Conservation (phyloP, 176 grass and related monocot species). For the Eleusine indica region DNA sequence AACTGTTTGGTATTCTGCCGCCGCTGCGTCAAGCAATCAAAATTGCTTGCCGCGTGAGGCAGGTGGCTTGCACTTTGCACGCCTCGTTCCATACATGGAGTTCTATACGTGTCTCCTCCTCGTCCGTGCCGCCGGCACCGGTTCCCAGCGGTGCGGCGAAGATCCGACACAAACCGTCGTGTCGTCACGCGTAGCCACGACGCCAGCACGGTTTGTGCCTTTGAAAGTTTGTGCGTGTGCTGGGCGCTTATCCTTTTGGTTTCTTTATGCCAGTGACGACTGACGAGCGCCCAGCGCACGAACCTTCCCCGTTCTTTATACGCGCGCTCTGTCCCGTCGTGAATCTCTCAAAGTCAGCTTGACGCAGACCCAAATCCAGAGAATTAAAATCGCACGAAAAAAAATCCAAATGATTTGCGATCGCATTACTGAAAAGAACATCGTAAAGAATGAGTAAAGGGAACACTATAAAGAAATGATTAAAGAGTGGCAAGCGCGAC, state of each 20-base stretch:
- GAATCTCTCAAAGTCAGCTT: constrained; percentile 13
- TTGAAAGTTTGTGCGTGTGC: background rate
- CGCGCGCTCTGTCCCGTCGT: background rate
- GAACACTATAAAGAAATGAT: background rate
- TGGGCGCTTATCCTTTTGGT: background rate
- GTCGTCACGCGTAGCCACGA: background rate
- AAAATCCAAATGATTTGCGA: background rate
- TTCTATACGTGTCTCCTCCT: too few species aligned
- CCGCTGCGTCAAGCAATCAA: too few species aligned
- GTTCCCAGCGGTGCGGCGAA: too few species aligned
- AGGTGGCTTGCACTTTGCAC: too few species aligned
- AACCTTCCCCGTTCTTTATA: background rate
- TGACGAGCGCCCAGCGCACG: background rate
- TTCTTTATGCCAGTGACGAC: background rate
- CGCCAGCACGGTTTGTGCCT: background rate
- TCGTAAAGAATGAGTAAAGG: background rate
- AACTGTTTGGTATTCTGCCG: too few species aligned
- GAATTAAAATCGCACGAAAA: background rate
- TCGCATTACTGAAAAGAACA: background rate
- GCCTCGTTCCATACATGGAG: too few species aligned
- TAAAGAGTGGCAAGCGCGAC: background rate
- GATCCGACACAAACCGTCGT: too few species aligned
- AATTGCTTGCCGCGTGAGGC: too few species aligned
- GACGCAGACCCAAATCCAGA: background rate
- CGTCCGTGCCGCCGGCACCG: too few species aligned